Conservation (phyloP, 2,329 filamentous ascomycete genomes). For the Colletotrichum paranaense region DNA sequence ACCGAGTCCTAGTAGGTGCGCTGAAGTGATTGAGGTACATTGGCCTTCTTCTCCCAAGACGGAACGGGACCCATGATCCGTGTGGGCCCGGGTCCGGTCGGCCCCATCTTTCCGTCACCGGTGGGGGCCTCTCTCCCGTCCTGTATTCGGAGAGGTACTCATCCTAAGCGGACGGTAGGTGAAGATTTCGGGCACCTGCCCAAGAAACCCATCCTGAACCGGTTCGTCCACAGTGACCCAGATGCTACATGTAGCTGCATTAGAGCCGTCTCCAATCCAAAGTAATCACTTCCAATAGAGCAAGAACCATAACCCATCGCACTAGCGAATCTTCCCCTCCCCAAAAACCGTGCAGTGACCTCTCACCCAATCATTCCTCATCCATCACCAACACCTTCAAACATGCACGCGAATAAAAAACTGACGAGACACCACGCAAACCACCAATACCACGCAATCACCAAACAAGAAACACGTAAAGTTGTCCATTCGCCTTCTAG, state of each 20-base stretch:
- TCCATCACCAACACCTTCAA: background rate
- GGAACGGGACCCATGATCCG: too few relatives aligned
- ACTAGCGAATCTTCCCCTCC: background rate
- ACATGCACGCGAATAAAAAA: background rate
- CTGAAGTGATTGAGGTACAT: too few relatives aligned
- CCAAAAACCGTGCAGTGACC: too few relatives aligned
- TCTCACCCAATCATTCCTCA: conserved; percentile 15
- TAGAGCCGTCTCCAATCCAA: background rate
- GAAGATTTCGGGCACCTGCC: background rate
- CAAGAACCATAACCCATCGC: background rate
- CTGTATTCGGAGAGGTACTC: too few relatives aligned
- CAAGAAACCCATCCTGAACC: background rate
- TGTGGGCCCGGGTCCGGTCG: too few relatives aligned
- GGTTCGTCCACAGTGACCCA: background rate
- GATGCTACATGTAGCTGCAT: background rate
- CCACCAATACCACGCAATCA: background rate
- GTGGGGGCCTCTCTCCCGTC: too few relatives aligned
- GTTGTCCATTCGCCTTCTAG: background rate
- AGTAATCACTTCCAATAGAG: background rate
- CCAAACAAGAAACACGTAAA: conserved; percentile 7
- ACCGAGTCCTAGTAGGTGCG: too few relatives aligned
- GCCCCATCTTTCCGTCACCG: too few relatives aligned
- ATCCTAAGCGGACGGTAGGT: background rate
- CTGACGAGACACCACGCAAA: background rate
- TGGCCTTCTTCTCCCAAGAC: too few relatives aligned